Evolutionary conservation across 805 yeast genomes (phyloP), one percentile per base, ranked within the genome.

Genomic region (Tetrapisispora iriomotensis): DNA sequence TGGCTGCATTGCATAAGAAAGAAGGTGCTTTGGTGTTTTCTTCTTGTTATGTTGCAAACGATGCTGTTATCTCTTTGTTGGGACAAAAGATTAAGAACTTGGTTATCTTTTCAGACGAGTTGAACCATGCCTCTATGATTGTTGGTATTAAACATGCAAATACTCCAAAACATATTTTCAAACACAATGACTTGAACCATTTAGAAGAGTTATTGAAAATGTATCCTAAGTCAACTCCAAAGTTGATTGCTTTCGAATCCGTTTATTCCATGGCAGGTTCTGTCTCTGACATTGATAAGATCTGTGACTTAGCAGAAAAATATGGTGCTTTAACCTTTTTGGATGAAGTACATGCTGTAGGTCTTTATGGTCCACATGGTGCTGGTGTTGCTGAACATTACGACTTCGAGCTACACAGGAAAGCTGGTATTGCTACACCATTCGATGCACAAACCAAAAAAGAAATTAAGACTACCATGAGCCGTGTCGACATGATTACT

Each of bases 251-350:
- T 1, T 92, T 92, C 61, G 99, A 92, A 66, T 79, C 92, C 4
- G 97, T 92, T 39, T 92, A 92, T 65, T 88, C 96, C 40, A 92
- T 92, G 99, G 86, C 96, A 57, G 99, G 99, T 36, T 85, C 96
- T 10, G 84, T 92, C 42, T 82, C 96, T 28, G 96, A 96, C 37
- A 92, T 92, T 53, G 85, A 82, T 54, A 77, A 74, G 45, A 87
- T 92, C 49, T 90, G 96, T 61, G 95, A 88, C 51, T 72, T 92
- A 56, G 99, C 99, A 29, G 96, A 92, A 39, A 86, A 92, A 65
- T 92, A 92, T 60, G 97, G 97, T 45, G 97, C 97, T 34, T 65
- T 92, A 53, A 92, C 99, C 23, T 92, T 92, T 64, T 70, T 92
- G 61, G 99, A 92, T 62, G 99, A 92, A 65, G 99, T 92, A 28